Percentiles rank a stretch among this genome's conserved stretches.
Evolutionary conservation across 306 rosid genomes (phyloP).

Genomic region (Corylus americana): DNA sequence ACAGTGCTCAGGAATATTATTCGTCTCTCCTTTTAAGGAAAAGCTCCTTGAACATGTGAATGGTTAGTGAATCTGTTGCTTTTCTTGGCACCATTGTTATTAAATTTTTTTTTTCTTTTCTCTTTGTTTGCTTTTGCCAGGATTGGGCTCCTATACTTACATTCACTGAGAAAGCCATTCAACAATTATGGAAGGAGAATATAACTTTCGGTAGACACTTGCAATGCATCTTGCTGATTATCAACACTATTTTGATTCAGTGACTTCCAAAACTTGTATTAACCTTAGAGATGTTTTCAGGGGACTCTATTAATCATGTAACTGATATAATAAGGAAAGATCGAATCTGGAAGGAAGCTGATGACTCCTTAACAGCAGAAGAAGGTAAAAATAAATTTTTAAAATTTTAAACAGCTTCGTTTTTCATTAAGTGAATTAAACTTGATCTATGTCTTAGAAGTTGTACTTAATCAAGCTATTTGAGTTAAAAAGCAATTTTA

Average conservation of each 20-base stretch:
- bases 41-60: neutral
- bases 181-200: conserved; percentile 56
- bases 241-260: conserved; percentile 9
- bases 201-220: conserved; percentile 46
- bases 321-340: conserved; percentile 29
- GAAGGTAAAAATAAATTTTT: conserved; percentile 41
- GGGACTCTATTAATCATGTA: conserved; percentile 37
- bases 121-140: conserved; percentile 35
- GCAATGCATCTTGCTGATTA: conserved; percentile 32
- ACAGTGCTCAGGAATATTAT: neutral
- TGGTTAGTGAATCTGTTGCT: neutral
- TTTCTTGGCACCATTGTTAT: neutral
- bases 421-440: conserved; percentile 5
- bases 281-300: conserved; percentile 36
- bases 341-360: conserved; percentile 38
- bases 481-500: conserved; percentile 9
- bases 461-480: neutral
- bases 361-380: conserved; percentile 37
- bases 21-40: neutral
- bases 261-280: conserved; percentile 23
- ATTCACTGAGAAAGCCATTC: conserved; percentile 59
- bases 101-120: conserved; percentile 23
- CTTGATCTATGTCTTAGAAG: conserved; percentile 22
- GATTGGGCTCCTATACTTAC: conserved; percentile 69
- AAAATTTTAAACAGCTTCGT: neutral